These are phyloP conservation scores for Dalechampia spathulata DNA, from an alignment of 441 rosid genomes.

Conservation along the genomic window DNA sequence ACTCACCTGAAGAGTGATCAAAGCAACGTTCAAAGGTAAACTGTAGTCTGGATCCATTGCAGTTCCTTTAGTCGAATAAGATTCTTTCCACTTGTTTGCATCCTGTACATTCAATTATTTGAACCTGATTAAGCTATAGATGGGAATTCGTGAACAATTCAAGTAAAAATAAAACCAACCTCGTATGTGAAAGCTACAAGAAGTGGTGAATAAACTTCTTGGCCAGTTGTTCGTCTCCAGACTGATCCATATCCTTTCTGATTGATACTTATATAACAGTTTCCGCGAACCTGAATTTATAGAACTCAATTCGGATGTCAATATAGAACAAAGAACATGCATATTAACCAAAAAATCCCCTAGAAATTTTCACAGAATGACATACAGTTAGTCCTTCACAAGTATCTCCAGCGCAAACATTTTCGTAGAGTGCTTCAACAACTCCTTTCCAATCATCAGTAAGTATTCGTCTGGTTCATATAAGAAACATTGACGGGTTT, in stretches of 20 bases:
- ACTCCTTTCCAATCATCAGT: constrained; percentile 64
- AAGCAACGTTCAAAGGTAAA: constrained; percentile 72
- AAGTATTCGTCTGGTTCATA: constrained; percentile 30
- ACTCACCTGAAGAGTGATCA: constrained; percentile 88
- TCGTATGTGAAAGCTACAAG: constrained; percentile 72
- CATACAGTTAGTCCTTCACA: constrained; percentile 74
- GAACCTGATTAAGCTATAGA: too few species aligned
- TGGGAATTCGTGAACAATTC: background rate
- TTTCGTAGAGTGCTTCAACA: constrained; percentile 61
- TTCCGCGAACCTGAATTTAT: constrained; percentile 67
- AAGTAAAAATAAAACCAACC: constrained; percentile 27
- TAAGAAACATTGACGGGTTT: constrained; percentile 7
- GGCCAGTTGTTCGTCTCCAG: constrained; percentile 82
- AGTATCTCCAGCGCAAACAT: constrained; percentile 30
- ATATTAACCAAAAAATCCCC: too few species aligned
- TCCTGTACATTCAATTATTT: constrained; percentile 22
- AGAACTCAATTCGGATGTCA: background rate
- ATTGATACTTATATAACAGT: constrained; percentile 56
- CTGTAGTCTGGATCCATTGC: constrained; percentile 60
- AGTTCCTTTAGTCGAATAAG: constrained; percentile 37
- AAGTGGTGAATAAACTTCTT: constrained; percentile 74
- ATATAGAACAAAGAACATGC: too few species aligned
- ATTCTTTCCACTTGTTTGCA: constrained; percentile 48
- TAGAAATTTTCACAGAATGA: too few species aligned
- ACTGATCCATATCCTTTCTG: constrained; percentile 46